Evolutionary conservation across 495 filamentous ascomycete genomes (phyloP).

Genomic region (Haplographium delicatum): DNA sequence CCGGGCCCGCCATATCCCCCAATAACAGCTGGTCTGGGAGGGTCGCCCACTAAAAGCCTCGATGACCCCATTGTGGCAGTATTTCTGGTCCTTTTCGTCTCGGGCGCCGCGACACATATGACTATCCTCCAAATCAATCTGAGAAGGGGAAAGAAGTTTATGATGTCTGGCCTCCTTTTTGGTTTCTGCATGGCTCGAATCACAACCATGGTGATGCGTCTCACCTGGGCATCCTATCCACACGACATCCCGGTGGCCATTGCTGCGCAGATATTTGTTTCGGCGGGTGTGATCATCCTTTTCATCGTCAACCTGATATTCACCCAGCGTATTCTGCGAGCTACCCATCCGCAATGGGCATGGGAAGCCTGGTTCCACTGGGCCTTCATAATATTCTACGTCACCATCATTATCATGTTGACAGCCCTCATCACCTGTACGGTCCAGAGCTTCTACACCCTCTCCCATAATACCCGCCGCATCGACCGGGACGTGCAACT

Average conservation of each 20-base stretch:
- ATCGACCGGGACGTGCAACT: conserved; percentile 61
- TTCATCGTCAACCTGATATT: conserved; percentile 79
- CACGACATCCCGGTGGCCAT: conserved; percentile 54
- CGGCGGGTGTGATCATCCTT: conserved; percentile 71
- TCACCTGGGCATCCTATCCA: conserved; percentile 46
- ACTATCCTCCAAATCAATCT: conserved; percentile 57
- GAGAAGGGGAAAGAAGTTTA: conserved; percentile 58
- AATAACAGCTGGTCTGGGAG: conserved; percentile 19
- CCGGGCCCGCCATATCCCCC: conserved; percentile 19
- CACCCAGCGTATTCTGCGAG: conserved; percentile 69
- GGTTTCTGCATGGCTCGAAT: conserved; percentile 71
- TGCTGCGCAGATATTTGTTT: conserved; percentile 67
- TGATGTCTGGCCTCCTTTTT: conserved; percentile 54
- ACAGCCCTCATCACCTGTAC: conserved; percentile 63
- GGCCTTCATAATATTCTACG: conserved; percentile 54
- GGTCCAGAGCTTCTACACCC: conserved; percentile 63
- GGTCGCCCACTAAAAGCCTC: conserved; percentile 25
- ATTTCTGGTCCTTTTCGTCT: conserved; percentile 60
- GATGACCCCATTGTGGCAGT: conserved; percentile 63
- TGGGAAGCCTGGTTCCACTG: conserved; percentile 49
- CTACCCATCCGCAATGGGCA: conserved; percentile 64
- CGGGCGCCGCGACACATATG: conserved; percentile 57
- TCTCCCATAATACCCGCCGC: conserved; percentile 39
- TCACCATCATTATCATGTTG: conserved; percentile 54
- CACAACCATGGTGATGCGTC: conserved; percentile 59